phyloP scores from a whole-genome alignment of 495 filamentous ascomycete species.

The Letharia columbiana region DNA sequence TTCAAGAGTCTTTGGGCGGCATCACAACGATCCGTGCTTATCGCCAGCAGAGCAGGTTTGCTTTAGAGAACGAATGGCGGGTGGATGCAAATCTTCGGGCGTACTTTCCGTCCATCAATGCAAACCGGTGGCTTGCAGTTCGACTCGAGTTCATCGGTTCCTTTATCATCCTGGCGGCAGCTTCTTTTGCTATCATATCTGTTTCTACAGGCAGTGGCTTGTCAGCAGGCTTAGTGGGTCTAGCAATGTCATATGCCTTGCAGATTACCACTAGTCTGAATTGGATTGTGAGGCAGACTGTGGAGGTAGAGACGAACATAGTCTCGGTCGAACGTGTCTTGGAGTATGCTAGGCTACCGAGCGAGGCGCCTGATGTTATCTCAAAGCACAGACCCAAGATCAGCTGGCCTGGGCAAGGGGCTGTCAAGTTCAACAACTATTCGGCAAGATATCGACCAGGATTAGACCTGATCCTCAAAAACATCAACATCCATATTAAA shows the following conservation, averaged over 20 bases:
- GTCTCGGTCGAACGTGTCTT: slow-evolving; percentile 97
- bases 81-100: slow-evolving; percentile 93
- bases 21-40: slow-evolving; percentile 98
- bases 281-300: slow-evolving; percentile 98
- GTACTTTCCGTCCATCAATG: slow-evolving; percentile 93
- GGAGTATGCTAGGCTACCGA: slow-evolving; percentile 88
- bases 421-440: slow-evolving; percentile 85
- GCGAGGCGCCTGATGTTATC: slow-evolving; percentile 92
- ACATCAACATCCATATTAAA: slow-evolving; percentile 85
- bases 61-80: slow-evolving; percentile 92
- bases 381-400: slow-evolving; percentile 76
- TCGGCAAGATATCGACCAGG: slow-evolving; percentile 85
- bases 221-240: slow-evolving; percentile 73
- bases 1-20: slow-evolving; percentile 93
- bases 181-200: slow-evolving; percentile 72
- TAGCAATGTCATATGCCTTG: slow-evolving; percentile 93
- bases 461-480: slow-evolving; percentile 84
- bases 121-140: slow-evolving; percentile 94
- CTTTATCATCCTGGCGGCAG: slow-evolving; percentile 81
- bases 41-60: slow-evolving; percentile 76
- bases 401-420: slow-evolving; percentile 87
- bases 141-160: slow-evolving; percentile 95
- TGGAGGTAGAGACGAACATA: slow-evolving; percentile 99
- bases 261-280: slow-evolving; percentile 98
- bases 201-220: slow-evolving; percentile 62